Evolutionary conservation across 441 rosid genomes (phyloP), one percentile per base, ranked within the genome.

Genomic region (Adansonia rubrostipa): DNA sequence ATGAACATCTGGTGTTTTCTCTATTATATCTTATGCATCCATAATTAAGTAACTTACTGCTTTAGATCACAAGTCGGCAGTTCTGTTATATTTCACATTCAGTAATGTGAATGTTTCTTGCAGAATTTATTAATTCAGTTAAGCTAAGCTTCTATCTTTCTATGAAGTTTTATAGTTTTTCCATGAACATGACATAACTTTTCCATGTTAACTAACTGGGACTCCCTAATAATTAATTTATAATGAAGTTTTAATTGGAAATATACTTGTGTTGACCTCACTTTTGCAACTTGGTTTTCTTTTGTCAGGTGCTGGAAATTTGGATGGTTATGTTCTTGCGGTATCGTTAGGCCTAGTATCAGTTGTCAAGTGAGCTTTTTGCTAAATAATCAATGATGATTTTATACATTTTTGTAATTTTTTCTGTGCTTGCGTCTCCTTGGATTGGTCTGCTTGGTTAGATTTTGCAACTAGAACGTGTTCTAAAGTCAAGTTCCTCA

Each of bases 311-410:
- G 90, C 98, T 67, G 84, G 80, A 83, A 77, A 80, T 81, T 84
- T 86, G 73, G 75, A 86, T 82, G 98, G 99, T 73, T 91, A 85
- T 82, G 48, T 87, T 66, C 88, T 96, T 64, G 98, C 98, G 72
- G 65, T 90, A 80, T 85, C 91, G 48, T 86, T 96, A 81, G 97
- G 98, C 82, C 85, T 91, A 71, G 81, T 85, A 80, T 92, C 99
- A 73, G 77, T 92, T 61, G 50, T 92, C 66, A 96, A 96, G 98
- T 96, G 91, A 88, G 62, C 79, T 62, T 78, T 77, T 48, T 10
- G 19, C 66, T 24, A 71, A 61, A 15, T 45, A 22, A 57, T 14
- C n/a, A 72, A 44, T 75, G 50, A 57, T 62, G 57, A 15, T 75
- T 72, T 57, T 71, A 61, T 15, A 45, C 45, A 54, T 68, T 73